Base-by-base conservation (phyloP, 2,329 filamentous ascomycete species). In the Colletotrichum eleusines region DNA sequence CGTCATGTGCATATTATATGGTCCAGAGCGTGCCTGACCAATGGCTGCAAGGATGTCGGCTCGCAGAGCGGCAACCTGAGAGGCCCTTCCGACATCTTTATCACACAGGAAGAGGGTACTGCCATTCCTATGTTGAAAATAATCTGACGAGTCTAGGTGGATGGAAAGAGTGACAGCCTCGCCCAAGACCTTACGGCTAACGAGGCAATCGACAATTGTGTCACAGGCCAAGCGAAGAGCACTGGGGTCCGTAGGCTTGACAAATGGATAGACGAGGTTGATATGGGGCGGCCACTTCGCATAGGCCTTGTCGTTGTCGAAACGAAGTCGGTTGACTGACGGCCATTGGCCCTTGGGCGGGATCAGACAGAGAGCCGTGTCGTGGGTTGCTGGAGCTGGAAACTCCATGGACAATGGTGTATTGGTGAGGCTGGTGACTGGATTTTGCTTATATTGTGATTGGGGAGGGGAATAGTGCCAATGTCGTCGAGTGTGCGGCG, bases 181-280 rank as follows among this genome's bases (percentile, higher is more conserved):
- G 18, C 69, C 28, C 42, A 38, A 23, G 73, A 61, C 7, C 40
- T 61, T 14, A 54, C 71, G 59, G 55, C 48, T 63, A 20, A 70
- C 66, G 14, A 85, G 60, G n/a, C 77, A 76, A 2, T 81, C 76
- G 35, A 81, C 75, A 44, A 87, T 80, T 18, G 78, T 76, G 4
- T 81, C 76, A 1, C 80, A 80, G 2, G 86, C 88, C 26, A 76
- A 74, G 1, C 79, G 74, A 2, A 92, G 81, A 11, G 74, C 74
- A 2, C 86, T 83, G 0, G 82, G 79, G 26, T 55, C 55, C 3
- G 67, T 55, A 11, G 40, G 66, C 3, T 79, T 76, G 8, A 91
- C 88, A 76, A 92, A 92, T 0, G 90, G 91, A 75, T 92, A 92
- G 28, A 91, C 74, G 33, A 92, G 78, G 74, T 92, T 92, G 75